Conservation (phyloP, 768 basidiomycete species). For the Pulveroboletus sp. region DNA sequence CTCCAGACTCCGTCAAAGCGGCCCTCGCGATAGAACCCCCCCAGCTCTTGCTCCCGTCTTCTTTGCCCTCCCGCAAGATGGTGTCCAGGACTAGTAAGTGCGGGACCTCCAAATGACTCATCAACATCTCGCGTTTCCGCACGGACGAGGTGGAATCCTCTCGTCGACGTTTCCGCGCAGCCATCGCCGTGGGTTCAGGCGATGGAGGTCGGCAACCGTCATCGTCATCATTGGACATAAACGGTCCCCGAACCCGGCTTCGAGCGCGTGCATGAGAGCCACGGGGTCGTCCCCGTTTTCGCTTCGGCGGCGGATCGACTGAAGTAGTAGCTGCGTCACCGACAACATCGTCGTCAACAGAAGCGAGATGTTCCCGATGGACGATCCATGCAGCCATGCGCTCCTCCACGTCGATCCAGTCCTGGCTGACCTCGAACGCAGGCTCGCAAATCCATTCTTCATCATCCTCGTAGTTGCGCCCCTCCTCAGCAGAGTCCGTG, state of each 20-base stretch:
- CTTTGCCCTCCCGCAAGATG: slow-evolving; percentile 32
- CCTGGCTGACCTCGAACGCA: slow-evolving; percentile 36
- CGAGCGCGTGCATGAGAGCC: no score
- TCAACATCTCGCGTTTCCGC: slow-evolving; percentile 23
- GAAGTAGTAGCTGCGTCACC: background rate
- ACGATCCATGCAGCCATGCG: slow-evolving; percentile 26
- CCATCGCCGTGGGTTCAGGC: background rate
- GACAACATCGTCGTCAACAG: background rate
- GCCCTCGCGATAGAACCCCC: slow-evolving; percentile 5
- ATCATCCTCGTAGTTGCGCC: background rate
- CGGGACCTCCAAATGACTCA: slow-evolving; percentile 25
- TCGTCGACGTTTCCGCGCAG: background rate
- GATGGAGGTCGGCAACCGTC: background rate
- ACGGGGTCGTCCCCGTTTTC: slow-evolving; percentile 11
- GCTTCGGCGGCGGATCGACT: slow-evolving; percentile 1
- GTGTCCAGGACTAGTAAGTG: slow-evolving; percentile 36
- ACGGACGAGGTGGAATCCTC: background rate
- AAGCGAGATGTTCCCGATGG: slow-evolving; percentile 10
- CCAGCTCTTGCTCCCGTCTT: slow-evolving; percentile 12
- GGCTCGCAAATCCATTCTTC: slow-evolving; percentile 15
- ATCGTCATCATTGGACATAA: background rate
- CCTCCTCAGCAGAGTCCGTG: background rate
- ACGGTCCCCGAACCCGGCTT: no score
- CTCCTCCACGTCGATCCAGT: slow-evolving; percentile 35
- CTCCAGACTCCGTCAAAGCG: background rate